These are phyloP conservation scores for Typha latifolia DNA, from an alignment of 176 grass and related monocot genomes.

Conservation along the genomic window DNA sequence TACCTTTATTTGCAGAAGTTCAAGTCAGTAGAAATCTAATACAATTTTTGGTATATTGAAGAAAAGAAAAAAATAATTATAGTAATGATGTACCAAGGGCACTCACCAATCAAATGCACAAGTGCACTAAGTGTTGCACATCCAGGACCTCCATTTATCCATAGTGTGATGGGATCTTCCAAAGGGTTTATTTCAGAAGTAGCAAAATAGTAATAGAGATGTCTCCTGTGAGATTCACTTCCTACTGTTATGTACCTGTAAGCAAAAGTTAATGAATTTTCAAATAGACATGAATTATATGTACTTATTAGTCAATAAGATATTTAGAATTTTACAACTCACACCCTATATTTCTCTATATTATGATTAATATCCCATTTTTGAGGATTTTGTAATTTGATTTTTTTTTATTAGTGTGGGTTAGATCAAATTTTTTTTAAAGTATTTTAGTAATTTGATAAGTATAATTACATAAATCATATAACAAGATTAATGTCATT, in stretches of 20 bases:
- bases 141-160: slow-evolving; percentile 59
- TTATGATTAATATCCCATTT: no score
- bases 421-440: no score
- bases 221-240: slow-evolving; percentile 20
- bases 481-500: no score
- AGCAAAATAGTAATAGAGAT: slow-evolving; percentile 54
- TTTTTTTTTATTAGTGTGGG: no score
- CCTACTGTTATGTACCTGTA: slow-evolving; percentile 47
- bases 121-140: slow-evolving; percentile 45
- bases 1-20: no score
- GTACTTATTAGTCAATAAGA: background rate
- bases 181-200: slow-evolving; percentile 48
- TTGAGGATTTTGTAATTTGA: no score
- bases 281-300: background rate
- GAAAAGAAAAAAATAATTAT: background rate
- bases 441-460: no score
- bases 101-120: slow-evolving; percentile 32
- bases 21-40: no score
- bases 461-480: no score
- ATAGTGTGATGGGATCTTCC: slow-evolving; percentile 43
- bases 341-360: no score
- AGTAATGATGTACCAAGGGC: background rate
- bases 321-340: background rate
- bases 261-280: background rate
- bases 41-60: background rate